Conservation (phyloP, 805 yeast species). For the Starmerella bombicola region DNA sequence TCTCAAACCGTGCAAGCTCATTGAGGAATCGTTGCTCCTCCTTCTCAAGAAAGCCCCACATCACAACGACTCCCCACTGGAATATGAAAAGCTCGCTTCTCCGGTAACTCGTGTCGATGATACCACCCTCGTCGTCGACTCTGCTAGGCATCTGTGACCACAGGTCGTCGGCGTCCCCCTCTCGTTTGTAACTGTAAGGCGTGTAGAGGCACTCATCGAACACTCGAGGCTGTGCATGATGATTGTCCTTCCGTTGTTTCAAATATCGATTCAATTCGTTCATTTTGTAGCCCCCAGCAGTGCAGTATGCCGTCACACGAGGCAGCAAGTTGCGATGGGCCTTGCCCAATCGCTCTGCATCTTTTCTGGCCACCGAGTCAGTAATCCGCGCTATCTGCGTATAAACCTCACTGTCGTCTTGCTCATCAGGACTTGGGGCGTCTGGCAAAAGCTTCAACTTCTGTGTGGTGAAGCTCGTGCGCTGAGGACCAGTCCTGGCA, state of each 20-base stretch:
- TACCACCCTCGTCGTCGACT: conserved; percentile 90
- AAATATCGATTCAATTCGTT: conserved; percentile 76
- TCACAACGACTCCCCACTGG: conserved; percentile 92
- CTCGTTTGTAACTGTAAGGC: conserved; percentile 47
- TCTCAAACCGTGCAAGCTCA: conserved; percentile 79
- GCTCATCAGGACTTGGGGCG: conserved; percentile 48
- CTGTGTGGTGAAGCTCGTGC: conserved; percentile 83
- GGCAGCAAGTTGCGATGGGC: conserved; percentile 74
- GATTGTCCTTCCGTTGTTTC: conserved; percentile 46
- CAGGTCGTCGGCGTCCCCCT: conserved; percentile 21
- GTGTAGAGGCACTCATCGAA: conserved; percentile 94
- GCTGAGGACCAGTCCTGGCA: conserved; percentile 31
- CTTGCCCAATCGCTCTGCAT: conserved; percentile 87
- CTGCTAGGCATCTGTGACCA: conserved; percentile 33
- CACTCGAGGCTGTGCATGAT: conserved; percentile 61
- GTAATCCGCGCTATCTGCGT: conserved; percentile 75
- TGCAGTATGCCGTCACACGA: conserved; percentile 90
- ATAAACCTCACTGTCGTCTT: conserved; percentile 44
- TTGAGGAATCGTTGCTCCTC: conserved; percentile 74
- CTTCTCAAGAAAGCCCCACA: conserved; percentile 85
- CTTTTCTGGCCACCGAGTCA: conserved; percentile 79
- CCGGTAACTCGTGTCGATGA: conserved; percentile 79
- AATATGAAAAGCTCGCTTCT: conserved; percentile 80
- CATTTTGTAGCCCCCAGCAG: conserved; percentile 87
- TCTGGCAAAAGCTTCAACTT: conserved; percentile 79